Evolutionary conservation across 164 flowering plant genomes (phyloP).

Genomic region (Magnolia officinalis): DNA sequence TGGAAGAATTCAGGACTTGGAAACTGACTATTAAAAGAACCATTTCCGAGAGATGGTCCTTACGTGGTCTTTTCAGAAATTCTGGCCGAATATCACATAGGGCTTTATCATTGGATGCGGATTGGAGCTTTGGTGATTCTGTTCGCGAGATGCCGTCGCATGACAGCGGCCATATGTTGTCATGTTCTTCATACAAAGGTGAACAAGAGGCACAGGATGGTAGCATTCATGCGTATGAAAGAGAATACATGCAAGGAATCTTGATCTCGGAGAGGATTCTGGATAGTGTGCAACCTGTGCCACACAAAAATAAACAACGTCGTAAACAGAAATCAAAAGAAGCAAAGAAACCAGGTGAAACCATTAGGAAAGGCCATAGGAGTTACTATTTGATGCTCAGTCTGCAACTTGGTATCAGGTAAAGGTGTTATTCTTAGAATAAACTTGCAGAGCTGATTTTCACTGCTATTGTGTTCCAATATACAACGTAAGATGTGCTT

Average conservation of each 20-base stretch:
- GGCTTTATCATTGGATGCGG: conserved; percentile 33
- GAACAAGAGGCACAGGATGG: conserved; percentile 31
- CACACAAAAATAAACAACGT: conserved; percentile 32
- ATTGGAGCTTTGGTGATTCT: conserved; percentile 26
- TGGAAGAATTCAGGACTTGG: conserved; percentile 24
- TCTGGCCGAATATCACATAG: conserved; percentile 45
- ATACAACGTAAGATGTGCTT: not conserved
- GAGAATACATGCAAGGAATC: conserved; percentile 95
- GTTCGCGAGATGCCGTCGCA: conserved; percentile 24
- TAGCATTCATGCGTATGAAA: conserved; percentile 47
- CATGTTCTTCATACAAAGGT: conserved; percentile 29
- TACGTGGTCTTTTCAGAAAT: conserved; percentile 30
- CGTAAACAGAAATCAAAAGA: conserved; percentile 37
- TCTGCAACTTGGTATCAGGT: conserved; percentile 98
- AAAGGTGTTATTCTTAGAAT: conserved; percentile 8
- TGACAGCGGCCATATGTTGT: conserved; percentile 29
- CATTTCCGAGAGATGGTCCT: conserved; percentile 43
- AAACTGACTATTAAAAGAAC: conserved; percentile 42
- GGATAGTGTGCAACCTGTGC: conserved; percentile 19
- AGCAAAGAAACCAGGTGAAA: conserved; percentile 42
- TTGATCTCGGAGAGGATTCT: conserved; percentile 52
- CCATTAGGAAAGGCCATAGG: conserved; percentile 43
- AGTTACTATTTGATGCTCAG: conserved; percentile 80
- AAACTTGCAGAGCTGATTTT: not conserved
- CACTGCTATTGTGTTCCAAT: not conserved